Evolutionary conservation across 345 rosid genomes (phyloP), one percentile per base, ranked within the genome.

Genomic region (Ceriops tagal): DNA sequence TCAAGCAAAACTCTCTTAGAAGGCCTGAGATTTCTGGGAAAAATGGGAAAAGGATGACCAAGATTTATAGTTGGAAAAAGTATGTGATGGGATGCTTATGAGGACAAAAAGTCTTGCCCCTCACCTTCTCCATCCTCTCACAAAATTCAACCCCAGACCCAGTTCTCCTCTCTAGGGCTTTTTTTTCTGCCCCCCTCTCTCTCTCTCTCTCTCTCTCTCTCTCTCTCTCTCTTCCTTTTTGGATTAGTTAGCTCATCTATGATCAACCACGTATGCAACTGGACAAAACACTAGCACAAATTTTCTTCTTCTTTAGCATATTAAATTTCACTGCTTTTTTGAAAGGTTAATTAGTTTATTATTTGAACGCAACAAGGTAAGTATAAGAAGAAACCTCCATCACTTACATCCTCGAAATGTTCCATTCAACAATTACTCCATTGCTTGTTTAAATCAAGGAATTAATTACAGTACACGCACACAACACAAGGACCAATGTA

Each of bases 211-310:
- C 24, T 28, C 8, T 56, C 35, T 73, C 51, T 73, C 28, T 61
- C 68, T 24, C 34, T 74, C 76, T 80, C 77, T 75, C 75, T 81
- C 83, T 61, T 70, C 57, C 87, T 80, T 85, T 90, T 84, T 88
- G 84, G 91, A 84, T 90, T 85, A 89, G 89, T 85, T 92, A 80
- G 79, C 53, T 80, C 75, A 65, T 68, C 62, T 62, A 62, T 58
- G 26, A 56, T 77, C 73, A 68, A 68, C 21, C 68, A 75, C 56
- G 13, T 61, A 49, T 61, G 73, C 71, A 78, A 72, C 66, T 64
- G 53, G 78, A 78, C 85, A 80, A 81, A 68, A 58, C 27, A 43
- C 37, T 18, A 75, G 43, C 70, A 58, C 72, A 62, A 71, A 60
- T 49, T 77, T 81, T 80, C 81, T 75, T 79, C 77, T 13, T 9